Evolutionary conservation across 2,329 filamentous ascomycete genomes (phyloP), one percentile per base, ranked within the genome.

Genomic region (Fusarium cicatricum): DNA sequence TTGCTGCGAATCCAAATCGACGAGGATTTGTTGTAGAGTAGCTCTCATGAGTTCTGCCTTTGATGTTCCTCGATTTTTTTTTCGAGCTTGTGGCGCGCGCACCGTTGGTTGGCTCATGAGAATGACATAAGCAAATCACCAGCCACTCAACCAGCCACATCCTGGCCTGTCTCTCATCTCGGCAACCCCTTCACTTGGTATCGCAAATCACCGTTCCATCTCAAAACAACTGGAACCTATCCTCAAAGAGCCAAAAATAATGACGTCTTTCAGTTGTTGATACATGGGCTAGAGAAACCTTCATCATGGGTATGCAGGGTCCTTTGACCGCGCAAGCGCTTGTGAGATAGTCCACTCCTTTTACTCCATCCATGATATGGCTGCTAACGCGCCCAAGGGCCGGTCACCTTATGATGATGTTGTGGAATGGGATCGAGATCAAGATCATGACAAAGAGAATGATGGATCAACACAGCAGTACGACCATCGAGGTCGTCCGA

Each of bases 321-420:
- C 83, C 84, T 11, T 69, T 86, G 59, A 85, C 82, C 19, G 84
- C 83, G 12, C 78, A 82, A 67, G 83, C 83, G 21, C 69, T 86
- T 70, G 83, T 85, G 72, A 67, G 80, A 48, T 3, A 40, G 23
- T 17, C 33, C 42, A 32, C 31, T 47, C 21, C 10, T 39, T 19
- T 32, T 11, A 31, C 29, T 38, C 29, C 11, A 11, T 10, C 28
- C 2, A 11, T n/a, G 9, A n/a, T 9, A 1, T 11, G 14, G 36
- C 14, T 42, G 26, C 48, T 66, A 14, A 66, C 46, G 37, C 52
- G 51, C 16, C 17, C 10, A 19, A 86, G 84, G 84, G 84, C 55
- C 80, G 84, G 19, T 86, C 84, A 16, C 84, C 84, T 11, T 86
- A 85, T 59, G 84, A 86, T 66, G 82, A 84, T 60, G 80, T 83